Evolutionary conservation across 306 rosid genomes (phyloP).

Genomic region (Pachyrhizus erosus): DNA sequence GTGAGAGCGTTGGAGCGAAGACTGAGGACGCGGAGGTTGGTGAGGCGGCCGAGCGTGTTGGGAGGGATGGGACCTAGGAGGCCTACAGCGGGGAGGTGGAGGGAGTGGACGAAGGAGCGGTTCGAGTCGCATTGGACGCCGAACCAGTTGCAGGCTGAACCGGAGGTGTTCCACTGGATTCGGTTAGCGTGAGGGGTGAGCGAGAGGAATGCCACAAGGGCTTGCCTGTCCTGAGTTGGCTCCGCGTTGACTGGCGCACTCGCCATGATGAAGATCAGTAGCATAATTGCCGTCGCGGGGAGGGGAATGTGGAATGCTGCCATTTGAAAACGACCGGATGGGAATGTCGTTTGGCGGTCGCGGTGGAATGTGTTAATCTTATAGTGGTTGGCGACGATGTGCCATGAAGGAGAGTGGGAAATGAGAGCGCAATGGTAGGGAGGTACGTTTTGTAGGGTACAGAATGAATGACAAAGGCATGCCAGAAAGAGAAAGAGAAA

Average conservation of each 20-base stretch:
- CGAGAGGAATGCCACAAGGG: constrained; percentile 60
- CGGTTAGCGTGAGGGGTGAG: constrained; percentile 62
- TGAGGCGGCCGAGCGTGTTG: constrained; percentile 41
- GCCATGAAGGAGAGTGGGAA: not conserved
- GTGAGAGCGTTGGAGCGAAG: constrained; percentile 9
- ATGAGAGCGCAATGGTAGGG: not conserved
- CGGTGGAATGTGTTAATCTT: too few relatives aligned
- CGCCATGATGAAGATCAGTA: not conserved
- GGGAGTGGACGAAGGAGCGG: constrained; percentile 50
- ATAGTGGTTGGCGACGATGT: not conserved
- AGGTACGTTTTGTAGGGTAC: not conserved
- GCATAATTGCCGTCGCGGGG: not conserved
- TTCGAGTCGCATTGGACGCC: constrained; percentile 60
- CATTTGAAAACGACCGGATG: not conserved
- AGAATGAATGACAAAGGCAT: too few relatives aligned
- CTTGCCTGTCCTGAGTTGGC: constrained; percentile 72
- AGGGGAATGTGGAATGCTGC: not conserved
- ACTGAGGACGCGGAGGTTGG: not conserved
- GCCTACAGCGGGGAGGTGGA: constrained; percentile 74
- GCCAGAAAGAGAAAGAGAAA: not conserved
- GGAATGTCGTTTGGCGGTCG: not conserved
- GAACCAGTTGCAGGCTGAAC: constrained; percentile 71
- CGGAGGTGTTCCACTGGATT: constrained; percentile 67
- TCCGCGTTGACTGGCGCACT: constrained; percentile 52
- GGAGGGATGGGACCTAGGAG: constrained; percentile 70